These are phyloP conservation scores for Neoboletus magnificus DNA, from an alignment of 768 basidiomycete species.

Conservation along the genomic window DNA sequence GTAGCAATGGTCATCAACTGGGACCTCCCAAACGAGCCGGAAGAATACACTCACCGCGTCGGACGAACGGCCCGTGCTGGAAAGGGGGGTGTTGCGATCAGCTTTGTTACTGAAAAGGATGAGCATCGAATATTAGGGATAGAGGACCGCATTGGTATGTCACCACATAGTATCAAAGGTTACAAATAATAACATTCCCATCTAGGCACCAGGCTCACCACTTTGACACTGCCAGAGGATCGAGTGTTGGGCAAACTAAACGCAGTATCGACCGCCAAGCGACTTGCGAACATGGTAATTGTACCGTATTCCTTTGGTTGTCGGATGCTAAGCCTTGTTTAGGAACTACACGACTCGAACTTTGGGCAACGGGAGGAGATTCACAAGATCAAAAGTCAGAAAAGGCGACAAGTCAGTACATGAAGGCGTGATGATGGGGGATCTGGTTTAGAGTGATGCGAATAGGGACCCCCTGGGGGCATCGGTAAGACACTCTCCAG, in stretches of 20 bases:
- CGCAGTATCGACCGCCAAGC: constrained; percentile 86
- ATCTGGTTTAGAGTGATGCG: neutral
- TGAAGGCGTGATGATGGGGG: neutral
- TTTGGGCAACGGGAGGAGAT: constrained; percentile 90
- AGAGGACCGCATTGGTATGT: constrained; percentile 83
- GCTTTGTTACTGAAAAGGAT: constrained; percentile 93
- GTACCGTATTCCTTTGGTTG: neutral
- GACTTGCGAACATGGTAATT: constrained; percentile 89
- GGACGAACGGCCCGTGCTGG: constrained; percentile 92
- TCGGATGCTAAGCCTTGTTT: constrained; percentile 9
- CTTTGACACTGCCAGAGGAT: constrained; percentile 74
- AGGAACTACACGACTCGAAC: constrained; percentile 84
- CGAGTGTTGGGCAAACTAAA: constrained; percentile 84
- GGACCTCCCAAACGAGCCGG: constrained; percentile 87
- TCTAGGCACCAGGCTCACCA: constrained; percentile 70
- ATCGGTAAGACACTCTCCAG: constrained; percentile 11
- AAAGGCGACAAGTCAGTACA: constrained; percentile 12
- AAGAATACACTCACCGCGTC: constrained; percentile 96
- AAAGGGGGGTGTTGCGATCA: constrained; percentile 83
- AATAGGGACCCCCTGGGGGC: neutral
- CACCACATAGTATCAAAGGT: neutral
- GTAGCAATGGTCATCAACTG: constrained; percentile 97
- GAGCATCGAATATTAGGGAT: constrained; percentile 79
- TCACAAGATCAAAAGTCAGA: constrained; percentile 57
- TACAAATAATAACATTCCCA: neutral